Evolutionary conservation across 116 monocot genomes (phyloP).

Genomic region (Phalaenopsis hybrid): DNA sequence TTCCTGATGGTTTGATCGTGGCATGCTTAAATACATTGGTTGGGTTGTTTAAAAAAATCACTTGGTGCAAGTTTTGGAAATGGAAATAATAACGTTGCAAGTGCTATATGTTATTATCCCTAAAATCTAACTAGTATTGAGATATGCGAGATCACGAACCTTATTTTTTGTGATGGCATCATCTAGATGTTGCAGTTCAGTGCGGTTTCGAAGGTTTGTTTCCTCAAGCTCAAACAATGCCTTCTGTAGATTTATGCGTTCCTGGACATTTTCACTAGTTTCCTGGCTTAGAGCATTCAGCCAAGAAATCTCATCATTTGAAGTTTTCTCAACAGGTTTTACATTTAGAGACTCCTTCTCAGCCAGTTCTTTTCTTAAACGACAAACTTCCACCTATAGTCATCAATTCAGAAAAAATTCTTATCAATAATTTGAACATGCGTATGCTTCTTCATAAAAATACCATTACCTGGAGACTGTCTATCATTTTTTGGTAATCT

Average conservation of each 20-base stretch:
- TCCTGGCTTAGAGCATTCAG: slow-evolving; percentile 79
- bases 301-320: slow-evolving; percentile 85
- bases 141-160: slow-evolving; percentile 26
- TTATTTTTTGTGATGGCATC: slow-evolving; percentile 80
- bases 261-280: slow-evolving; percentile 97
- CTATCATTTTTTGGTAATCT: slow-evolving; percentile 93
- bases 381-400: slow-evolving; percentile 74
- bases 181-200: slow-evolving; percentile 84
- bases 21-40: no score
- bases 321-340: slow-evolving; percentile 58
- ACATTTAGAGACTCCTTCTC: slow-evolving; percentile 83
- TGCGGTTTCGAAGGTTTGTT: slow-evolving; percentile 81
- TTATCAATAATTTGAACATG: neutral
- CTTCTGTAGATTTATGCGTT: slow-evolving; percentile 93
- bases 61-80: no score
- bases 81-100: no score
- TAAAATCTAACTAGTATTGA: neutral
- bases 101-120: no score
- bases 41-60: no score
- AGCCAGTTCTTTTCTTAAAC: slow-evolving; percentile 73
- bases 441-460: slow-evolving; percentile 5
- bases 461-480: slow-evolving; percentile 72
- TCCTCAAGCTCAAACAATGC: slow-evolving; percentile 94
- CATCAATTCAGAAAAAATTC: neutral
- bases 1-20: no score